Evolutionary conservation across 129 eudicot species (phyloP).

Genomic region (Escallonia rubra): DNA sequence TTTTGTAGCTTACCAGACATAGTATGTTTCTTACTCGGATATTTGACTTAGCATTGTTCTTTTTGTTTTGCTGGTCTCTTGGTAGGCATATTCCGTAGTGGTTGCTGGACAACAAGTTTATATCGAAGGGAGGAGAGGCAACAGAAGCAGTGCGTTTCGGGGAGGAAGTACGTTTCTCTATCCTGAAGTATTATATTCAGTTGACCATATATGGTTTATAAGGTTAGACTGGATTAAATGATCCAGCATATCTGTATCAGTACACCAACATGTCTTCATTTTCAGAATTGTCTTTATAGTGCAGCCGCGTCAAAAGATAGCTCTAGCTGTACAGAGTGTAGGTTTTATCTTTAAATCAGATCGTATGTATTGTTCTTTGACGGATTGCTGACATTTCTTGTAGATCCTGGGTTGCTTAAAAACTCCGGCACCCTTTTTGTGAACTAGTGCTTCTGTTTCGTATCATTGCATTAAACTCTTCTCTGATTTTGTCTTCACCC

Average conservation of each 20-base stretch:
- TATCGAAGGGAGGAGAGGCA: conserved; percentile 87
- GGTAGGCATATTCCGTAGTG: conserved; percentile 75
- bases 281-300: not conserved
- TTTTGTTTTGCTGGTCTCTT: not conserved
- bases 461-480: too few relatives aligned
- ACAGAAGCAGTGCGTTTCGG: conserved; percentile 51
- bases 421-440: not conserved
- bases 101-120: conserved; percentile 64
- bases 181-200: not conserved
- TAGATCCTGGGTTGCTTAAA: too few relatives aligned
- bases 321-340: not conserved
- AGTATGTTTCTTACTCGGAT: not conserved
- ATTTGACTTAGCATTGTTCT: too few relatives aligned
- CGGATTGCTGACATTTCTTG: too few relatives aligned
- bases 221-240: too few relatives aligned
- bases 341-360: not conserved
- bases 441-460: not conserved
- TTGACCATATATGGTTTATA: not conserved
- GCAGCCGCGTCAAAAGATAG: too few relatives aligned
- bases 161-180: conserved; percentile 76
- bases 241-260: not conserved
- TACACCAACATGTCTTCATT: too few relatives aligned
- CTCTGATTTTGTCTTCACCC: too few relatives aligned
- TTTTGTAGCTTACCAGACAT: too few relatives aligned
- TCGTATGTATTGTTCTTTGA: not conserved